Evolutionary conservation across 106 monocot genomes (phyloP).

Genomic region (Xerophyta viscosa): DNA sequence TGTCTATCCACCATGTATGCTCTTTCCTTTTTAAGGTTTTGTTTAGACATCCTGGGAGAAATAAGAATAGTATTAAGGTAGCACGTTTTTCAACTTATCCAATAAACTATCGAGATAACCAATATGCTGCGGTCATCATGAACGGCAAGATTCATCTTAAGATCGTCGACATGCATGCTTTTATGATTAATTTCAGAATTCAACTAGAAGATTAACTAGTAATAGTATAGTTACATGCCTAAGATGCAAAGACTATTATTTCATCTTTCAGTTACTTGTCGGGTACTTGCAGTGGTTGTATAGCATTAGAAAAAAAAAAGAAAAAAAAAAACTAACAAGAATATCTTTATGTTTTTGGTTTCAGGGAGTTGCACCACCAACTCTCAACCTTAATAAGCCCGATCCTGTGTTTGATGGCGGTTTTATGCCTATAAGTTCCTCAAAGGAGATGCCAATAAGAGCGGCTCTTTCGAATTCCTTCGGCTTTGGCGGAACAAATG

Average conservation of each 20-base stretch:
- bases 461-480: conserved; percentile 91
- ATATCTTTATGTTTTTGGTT: conserved; percentile 4
- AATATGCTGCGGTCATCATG: no score
- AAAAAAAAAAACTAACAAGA: background rate
- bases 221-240: no score
- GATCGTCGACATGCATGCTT: no score
- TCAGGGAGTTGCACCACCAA: conserved; percentile 87
- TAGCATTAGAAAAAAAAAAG: no score
- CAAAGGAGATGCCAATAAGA: conserved; percentile 68
- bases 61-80: background rate
- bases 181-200: no score
- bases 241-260: no score
- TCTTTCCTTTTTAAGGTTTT: background rate
- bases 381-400: conserved; percentile 61
- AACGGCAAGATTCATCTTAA: no score
- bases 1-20: conserved; percentile 81
- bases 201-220: no score
- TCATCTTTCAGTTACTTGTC: background rate
- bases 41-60: background rate
- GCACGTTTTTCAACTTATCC: background rate
- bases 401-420: conserved; percentile 57
- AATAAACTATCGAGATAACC: no score
- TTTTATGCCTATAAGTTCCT: conserved; percentile 43
- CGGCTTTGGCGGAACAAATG: conserved; percentile 95
- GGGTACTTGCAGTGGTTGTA: background rate